phyloP scores from a whole-genome alignment of 2,329 filamentous ascomycete genomes.

The Aspergillus niger region DNA sequence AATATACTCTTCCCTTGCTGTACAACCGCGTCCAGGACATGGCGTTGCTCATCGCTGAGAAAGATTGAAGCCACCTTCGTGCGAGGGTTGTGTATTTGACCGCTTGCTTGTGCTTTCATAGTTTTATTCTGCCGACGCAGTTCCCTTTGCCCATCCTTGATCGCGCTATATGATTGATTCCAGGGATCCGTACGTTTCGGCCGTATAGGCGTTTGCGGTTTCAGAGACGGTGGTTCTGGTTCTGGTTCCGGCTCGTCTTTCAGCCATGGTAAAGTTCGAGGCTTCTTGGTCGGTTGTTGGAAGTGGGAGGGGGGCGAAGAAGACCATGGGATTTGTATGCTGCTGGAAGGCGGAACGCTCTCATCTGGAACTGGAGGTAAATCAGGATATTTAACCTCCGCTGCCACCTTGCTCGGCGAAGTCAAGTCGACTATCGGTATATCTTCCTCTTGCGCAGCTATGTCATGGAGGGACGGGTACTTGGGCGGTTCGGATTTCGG shows the following conservation, averaged over 20 bases:
- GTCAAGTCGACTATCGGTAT: constrained; percentile 5
- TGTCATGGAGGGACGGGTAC: constrained; percentile 11
- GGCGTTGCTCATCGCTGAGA: constrained; percentile 81
- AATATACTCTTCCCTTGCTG: constrained; percentile 85
- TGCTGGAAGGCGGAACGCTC: constrained; percentile 49
- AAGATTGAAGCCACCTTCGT: constrained; percentile 60
- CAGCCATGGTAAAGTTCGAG: constrained; percentile 65
- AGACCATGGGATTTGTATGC: constrained; percentile 70
- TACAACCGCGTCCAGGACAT: constrained; percentile 80
- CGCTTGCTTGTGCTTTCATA: constrained; percentile 46
- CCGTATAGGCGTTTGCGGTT: constrained; percentile 49
- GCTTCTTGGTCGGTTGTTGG: constrained; percentile 53
- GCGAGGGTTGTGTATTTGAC: constrained; percentile 39
- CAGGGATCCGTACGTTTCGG: constrained; percentile 56
- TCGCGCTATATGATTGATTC: constrained; percentile 72
- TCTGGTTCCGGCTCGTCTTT: constrained; percentile 33
- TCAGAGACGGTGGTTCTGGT: constrained; percentile 23
- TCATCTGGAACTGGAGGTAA: constrained; percentile 36
- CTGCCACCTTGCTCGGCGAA: constrained; percentile 17
- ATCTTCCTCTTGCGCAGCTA: not conserved
- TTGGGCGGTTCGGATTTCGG: constrained; percentile 3
- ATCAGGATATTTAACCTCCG: constrained; percentile 40
- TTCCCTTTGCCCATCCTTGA: constrained; percentile 77
- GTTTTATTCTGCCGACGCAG: constrained; percentile 63
- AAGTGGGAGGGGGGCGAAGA: constrained; percentile 54